A percentile compares a stretch with the other conserved stretches of the same genome.
Conservation (phyloP, 495 filamentous ascomycete species). For the Aspergillus panamensis region DNA sequence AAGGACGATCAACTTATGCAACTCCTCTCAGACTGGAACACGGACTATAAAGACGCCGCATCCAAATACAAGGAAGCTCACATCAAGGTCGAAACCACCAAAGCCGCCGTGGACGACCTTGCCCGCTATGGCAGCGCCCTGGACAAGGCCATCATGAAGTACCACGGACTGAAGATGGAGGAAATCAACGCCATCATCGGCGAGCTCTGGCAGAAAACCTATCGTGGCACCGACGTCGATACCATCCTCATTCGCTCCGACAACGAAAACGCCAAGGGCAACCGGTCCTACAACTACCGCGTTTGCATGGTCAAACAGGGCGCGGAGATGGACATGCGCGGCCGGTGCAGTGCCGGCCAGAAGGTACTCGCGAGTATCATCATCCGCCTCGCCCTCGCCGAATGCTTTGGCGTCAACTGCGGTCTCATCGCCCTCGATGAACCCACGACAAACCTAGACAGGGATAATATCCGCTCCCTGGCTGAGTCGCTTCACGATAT, state of each 20-base stretch:
- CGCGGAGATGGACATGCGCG: constrained; percentile 99
- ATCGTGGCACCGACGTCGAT: constrained; percentile 96
- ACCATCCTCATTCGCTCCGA: constrained; percentile 92
- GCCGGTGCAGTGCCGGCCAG: constrained; percentile 93
- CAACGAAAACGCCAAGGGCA: constrained; percentile 68
- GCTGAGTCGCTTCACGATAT: constrained; percentile 83
- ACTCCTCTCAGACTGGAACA: constrained; percentile 71
- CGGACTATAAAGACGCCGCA: constrained; percentile 82
- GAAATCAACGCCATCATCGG: constrained; percentile 94
- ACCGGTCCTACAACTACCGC: constrained; percentile 92
- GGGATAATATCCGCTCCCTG: constrained; percentile 87
- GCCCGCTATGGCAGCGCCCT: constrained; percentile 74
- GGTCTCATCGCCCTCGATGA: constrained; percentile 97
- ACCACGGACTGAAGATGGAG: constrained; percentile 94
- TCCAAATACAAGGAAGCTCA: constrained; percentile 79
- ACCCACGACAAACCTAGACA: constrained; percentile 94
- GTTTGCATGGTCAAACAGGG: constrained; percentile 98
- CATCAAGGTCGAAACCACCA: constrained; percentile 89
- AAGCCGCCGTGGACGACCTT: constrained; percentile 87
- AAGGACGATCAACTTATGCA: constrained; percentile 76
- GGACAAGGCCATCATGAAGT: constrained; percentile 95
- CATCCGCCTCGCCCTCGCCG: constrained; percentile 92
- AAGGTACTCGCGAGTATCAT: constrained; percentile 97
- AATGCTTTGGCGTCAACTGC: constrained; percentile 95
- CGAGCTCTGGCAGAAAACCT: constrained; percentile 94